These are phyloP conservation scores for Oleoguttula mirabilis DNA, from an alignment of 495 filamentous ascomycete genomes.

Conservation along the genomic window DNA sequence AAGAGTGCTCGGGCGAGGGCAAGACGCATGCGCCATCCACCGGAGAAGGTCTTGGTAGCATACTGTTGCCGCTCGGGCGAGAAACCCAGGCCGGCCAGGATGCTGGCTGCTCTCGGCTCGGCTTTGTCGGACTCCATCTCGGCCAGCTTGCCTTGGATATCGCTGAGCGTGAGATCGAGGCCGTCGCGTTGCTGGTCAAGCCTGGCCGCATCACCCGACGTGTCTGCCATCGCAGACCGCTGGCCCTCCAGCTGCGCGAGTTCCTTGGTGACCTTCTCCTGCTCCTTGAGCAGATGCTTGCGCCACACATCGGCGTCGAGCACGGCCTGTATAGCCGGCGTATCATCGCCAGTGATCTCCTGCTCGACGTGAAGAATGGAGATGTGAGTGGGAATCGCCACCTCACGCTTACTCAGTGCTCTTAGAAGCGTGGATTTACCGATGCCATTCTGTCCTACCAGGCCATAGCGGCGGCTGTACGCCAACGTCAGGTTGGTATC, in stretches of 20 bases:
- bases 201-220: slow-evolving; percentile 67
- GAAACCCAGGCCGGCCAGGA: slow-evolving; percentile 94
- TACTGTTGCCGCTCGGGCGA: slow-evolving; percentile 84
- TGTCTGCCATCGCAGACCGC: slow-evolving; percentile 69
- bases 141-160: slow-evolving; percentile 82
- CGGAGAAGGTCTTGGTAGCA: slow-evolving; percentile 94
- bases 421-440: slow-evolving; percentile 93
- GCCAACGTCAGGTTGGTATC: slow-evolving; percentile 84
- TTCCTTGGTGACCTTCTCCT: slow-evolving; percentile 80
- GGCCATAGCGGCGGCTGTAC: slow-evolving; percentile 88
- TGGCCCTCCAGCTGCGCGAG: slow-evolving; percentile 70
- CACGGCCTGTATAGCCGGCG: slow-evolving; percentile 86
- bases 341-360: slow-evolving; percentile 97
- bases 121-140: slow-evolving; percentile 99
- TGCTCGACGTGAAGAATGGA: slow-evolving; percentile 98
- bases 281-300: slow-evolving; percentile 84
- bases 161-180: slow-evolving; percentile 73
- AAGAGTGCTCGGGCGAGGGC: slow-evolving; percentile 91
- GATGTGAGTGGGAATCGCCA: slow-evolving; percentile 90
- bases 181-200: slow-evolving; percentile 81
- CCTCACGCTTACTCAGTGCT: slow-evolving; percentile 83
- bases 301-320: slow-evolving; percentile 98
- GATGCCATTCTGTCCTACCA: slow-evolving; percentile 98
- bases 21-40: slow-evolving; percentile 98
- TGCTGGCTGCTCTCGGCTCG: slow-evolving; percentile 86